Base-by-base conservation (phyloP, 805 yeast species). In the Nakazawaea wyomingensis region DNA sequence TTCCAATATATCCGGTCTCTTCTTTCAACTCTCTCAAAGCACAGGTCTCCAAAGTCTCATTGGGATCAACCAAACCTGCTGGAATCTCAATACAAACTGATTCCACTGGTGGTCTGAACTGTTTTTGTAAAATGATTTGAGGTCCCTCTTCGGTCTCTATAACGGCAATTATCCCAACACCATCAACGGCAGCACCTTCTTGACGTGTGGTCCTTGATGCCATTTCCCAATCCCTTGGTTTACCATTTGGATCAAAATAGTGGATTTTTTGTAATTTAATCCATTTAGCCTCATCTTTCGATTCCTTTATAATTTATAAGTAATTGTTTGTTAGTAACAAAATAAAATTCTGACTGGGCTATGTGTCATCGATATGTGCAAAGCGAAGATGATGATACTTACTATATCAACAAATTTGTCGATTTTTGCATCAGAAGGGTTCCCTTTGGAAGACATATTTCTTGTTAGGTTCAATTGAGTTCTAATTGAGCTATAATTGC, bases 51-150 rank as follows among this genome's bases (percentile, higher is more conserved):
- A 87, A 62, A 1, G 82, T 60, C 60, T 93, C 98, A 41, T 77
- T 73, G 1, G 90, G 87, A 60, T 91, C 99, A 33, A 93, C 75
- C 49, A 91, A 68, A 0, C 99, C 99, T 0, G 99, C 99, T 1
- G 99, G 99, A 59, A 90, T 74, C 62, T 91, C 99, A 48, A 91
- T 80, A 55, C 95, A 83, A 6, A 91, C 87, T 16, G 88, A 91
- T 41, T 74, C 82, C 3, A 84, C 85, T 1, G 99, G 98, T 1
- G 98, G 96, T 45, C 99, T 74, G 65, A 84, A 91, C 60, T 91
- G 99, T 57, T 86, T 87, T 57, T 87, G 91, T 14, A 93, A 65
- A 6, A 89, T 72, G 21, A 76, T 55, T 34, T 64, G 59, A 3
- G 79, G 73, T 17, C 72, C 73, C 14, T 64, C 60, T 5, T 74